phyloP scores from a whole-genome alignment of 2,329 filamentous ascomycete species.

The Colletotrichum ledebouriae region DNA sequence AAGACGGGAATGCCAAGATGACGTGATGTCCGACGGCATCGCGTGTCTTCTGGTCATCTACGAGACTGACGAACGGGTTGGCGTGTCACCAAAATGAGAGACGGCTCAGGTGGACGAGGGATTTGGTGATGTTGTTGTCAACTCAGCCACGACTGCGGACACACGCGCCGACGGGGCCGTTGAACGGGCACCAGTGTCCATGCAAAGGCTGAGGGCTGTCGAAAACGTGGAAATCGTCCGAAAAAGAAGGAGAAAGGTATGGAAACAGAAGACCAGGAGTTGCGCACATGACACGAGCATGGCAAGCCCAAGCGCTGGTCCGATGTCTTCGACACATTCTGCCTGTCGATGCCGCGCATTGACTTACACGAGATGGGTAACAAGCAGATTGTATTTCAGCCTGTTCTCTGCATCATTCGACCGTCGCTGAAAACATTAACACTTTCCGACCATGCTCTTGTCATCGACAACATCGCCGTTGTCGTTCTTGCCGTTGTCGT shows the following conservation, averaged over 20 bases:
- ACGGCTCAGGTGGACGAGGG: constrained; percentile 1
- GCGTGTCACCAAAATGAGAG: no score
- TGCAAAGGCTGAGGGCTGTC: not conserved
- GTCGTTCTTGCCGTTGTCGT: no score
- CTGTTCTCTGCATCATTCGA: not conserved
- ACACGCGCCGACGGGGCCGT: constrained; percentile 7
- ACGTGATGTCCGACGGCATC: not conserved
- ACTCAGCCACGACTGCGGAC: constrained; percentile 22
- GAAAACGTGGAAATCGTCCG: constrained; percentile 4
- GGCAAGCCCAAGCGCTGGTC: constrained; percentile 14
- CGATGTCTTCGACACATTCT: constrained; percentile 13
- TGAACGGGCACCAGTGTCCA: not conserved
- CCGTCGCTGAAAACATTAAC: no score
- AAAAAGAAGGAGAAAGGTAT: constrained; percentile 2
- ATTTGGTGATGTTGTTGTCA: not conserved
- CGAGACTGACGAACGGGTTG: no score
- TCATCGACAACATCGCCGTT: not conserved
- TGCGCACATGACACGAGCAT: not conserved
- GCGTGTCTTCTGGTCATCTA: not conserved
- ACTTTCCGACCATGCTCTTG: not conserved
- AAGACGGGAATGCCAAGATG: not conserved
- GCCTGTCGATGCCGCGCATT: not conserved
- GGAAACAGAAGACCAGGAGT: constrained; percentile 2
- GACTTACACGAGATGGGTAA: not conserved
- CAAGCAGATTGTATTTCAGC: not conserved